Percentiles rank a stretch among this genome's conserved stretches.
phyloP scores from a whole-genome alignment of 1,284 basidiomycete species.

The Cryptococcus floricola region DNA sequence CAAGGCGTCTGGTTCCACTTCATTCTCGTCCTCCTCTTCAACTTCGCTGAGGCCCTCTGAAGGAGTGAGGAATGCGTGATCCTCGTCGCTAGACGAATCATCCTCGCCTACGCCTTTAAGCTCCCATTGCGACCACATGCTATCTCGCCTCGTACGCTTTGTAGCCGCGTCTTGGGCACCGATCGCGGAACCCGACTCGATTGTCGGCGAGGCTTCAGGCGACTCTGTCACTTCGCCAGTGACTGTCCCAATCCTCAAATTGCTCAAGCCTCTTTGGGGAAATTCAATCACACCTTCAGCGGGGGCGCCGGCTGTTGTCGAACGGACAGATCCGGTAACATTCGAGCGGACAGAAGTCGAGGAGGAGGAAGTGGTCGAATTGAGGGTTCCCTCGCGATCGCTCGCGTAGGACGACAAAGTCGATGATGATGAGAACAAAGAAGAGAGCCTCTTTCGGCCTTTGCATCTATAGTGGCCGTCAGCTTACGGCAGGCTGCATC shows the following conservation, averaged over 20 bases:
- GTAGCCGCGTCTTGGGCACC: neutral
- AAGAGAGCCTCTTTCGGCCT: conserved; percentile 34
- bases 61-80: conserved; percentile 42
- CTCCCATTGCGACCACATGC: conserved; percentile 46
- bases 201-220: conserved; percentile 21
- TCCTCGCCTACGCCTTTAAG: conserved; percentile 26
- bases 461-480: conserved; percentile 15
- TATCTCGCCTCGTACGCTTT: conserved; percentile 19
- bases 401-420: conserved; percentile 20
- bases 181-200: neutral
- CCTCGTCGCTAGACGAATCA: conserved; percentile 13
- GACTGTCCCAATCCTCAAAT: conserved; percentile 3
- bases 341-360: conserved; percentile 26
- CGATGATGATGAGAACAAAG: conserved; percentile 36
- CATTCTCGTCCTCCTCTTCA: conserved; percentile 45
- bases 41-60: conserved; percentile 48
- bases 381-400: conserved; percentile 11
- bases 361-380: conserved; percentile 25
- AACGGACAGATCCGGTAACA: neutral
- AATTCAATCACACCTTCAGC: neutral
- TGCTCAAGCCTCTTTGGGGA: conserved; percentile 2
- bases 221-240: neutral
- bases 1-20: neutral
- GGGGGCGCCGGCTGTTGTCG: conserved; percentile 1
- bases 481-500: neutral